A percentile compares a stretch with the other conserved stretches of the same genome.
phyloP scores from a whole-genome alignment of 2,329 filamentous ascomycete species.

The Ophiostoma quercus region DNA sequence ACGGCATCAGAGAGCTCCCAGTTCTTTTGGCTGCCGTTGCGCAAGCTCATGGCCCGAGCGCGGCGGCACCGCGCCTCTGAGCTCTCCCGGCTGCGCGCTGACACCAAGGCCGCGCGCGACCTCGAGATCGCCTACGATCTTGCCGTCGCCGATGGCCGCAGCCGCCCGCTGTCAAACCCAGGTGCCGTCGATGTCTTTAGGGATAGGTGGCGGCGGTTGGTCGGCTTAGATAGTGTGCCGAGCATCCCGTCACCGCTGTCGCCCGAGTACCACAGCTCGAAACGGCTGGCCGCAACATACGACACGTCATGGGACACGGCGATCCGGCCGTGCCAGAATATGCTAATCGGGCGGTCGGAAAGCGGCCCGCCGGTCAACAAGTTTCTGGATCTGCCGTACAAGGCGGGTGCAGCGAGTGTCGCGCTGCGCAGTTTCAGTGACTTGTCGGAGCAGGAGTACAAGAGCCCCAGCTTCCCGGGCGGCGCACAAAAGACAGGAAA shows the following conservation, averaged over 20 bases:
- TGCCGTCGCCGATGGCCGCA: slow-evolving; percentile 30
- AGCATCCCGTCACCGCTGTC: background rate
- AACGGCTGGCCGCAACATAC: background rate
- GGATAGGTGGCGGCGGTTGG: slow-evolving; percentile 34
- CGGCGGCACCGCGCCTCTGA: slow-evolving; percentile 37
- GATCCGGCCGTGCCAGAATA: background rate
- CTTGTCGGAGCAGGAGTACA: slow-evolving; percentile 18
- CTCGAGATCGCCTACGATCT: slow-evolving; percentile 33
- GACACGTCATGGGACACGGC: slow-evolving; percentile 12
- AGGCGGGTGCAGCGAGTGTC: no score
- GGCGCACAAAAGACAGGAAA: background rate
- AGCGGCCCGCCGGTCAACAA: background rate
- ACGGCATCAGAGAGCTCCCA: slow-evolving; percentile 29
- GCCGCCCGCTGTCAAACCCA: slow-evolving; percentile 30
- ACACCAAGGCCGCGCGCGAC: slow-evolving; percentile 29
- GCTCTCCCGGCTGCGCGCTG: slow-evolving; percentile 33
- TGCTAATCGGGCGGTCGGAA: background rate
- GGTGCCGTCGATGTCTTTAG: slow-evolving; percentile 31
- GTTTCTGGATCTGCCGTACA: background rate
- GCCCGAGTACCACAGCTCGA: background rate
- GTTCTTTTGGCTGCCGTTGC: slow-evolving; percentile 40
- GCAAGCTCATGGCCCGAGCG: slow-evolving; percentile 38
- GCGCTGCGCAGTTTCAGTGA: slow-evolving; percentile 17
- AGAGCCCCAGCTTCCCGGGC: slow-evolving; percentile 7
- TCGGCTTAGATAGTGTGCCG: slow-evolving; percentile 23